Evolutionary conservation across 768 basidiomycete species (phyloP).

Genomic region (Panaeolus cyanescens): DNA sequence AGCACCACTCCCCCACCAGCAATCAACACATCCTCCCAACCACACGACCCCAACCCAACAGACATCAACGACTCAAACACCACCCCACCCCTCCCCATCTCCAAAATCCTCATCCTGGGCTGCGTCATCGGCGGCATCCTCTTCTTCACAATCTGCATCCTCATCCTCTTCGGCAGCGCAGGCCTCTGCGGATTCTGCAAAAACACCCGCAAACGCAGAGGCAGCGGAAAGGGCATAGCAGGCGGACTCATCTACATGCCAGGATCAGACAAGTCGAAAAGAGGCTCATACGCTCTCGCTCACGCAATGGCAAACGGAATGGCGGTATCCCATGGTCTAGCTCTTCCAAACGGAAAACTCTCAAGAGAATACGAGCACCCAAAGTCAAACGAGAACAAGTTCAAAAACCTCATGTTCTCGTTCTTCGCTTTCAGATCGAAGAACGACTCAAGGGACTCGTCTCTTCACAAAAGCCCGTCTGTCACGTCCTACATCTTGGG

Average conservation of each 20-base stretch:
- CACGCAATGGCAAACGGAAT: background rate
- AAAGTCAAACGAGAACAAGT: background rate
- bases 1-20: background rate
- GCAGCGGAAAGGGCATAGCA: background rate
- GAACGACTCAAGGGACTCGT: background rate
- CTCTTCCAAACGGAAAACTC: background rate
- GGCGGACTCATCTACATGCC: background rate
- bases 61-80: background rate
- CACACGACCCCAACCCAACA: background rate
- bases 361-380: background rate
- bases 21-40: background rate
- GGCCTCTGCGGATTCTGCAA: conserved; percentile 8
- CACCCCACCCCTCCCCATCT: conserved; percentile 1
- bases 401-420: background rate
- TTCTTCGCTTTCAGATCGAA: background rate
- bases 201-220: background rate
- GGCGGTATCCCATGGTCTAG: background rate
- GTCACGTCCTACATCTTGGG: background rate
- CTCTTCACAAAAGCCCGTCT: background rate
- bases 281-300: background rate
- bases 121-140: conserved; percentile 20
- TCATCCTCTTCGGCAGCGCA: conserved; percentile 18
- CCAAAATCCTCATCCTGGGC: conserved; percentile 16
- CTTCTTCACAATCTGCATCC: conserved; percentile 18
- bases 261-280: background rate